Base-by-base conservation (phyloP, 805 yeast species). In the Starmerella apicola region DNA sequence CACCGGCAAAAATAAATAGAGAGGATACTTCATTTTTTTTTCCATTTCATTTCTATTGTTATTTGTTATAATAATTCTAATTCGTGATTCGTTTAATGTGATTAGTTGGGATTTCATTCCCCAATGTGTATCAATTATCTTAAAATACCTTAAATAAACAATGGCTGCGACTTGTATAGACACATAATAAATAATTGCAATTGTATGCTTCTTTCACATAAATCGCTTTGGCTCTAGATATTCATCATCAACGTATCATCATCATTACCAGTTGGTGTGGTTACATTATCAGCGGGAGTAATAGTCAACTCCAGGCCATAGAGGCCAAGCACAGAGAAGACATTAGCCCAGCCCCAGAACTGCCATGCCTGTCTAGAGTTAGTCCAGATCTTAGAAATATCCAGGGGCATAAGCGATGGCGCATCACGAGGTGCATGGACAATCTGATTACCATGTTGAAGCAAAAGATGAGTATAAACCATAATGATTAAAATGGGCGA, bases 271-370 rank as follows among this genome's bases (percentile, higher is more conserved):
- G 43, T 30, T 8, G 44, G 42, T 1, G 43, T 27, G 5, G 40
- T 36, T 4, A 31, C 34, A 17, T 28, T 33, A 10, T 20, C 32
- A 3, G 41, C 38, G 3, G 50, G 48, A 16, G 44, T 43, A 36
- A 46, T 46, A 18, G 42, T 34, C 3, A 88, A 65, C 61, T 88
- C 98, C 34, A 81, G 66, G 23, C 79, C 76, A 59, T 88, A 88
- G 21, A 91, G 65, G n/a, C 75, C 64, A 41, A 91, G 63, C 9
- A 94, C 81, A 38, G 79, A 70, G 49, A 79, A 76, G 66, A 88
- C 81, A 57, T 88, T 88, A 43, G 82, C 72, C 97, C 97, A 88
- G 53, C 86, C 83, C 97, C 98, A 88, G 57, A 91, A 81, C 53
- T 84, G 85, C 83, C 94, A 81, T n/a, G 95, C 79, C 41, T 46